A percentile compares a stretch with the other conserved stretches of the same genome.
These are phyloP conservation scores for Tricholoma matsutake DNA, from an alignment of 768 basidiomycete species.

Conservation along the genomic window DNA sequence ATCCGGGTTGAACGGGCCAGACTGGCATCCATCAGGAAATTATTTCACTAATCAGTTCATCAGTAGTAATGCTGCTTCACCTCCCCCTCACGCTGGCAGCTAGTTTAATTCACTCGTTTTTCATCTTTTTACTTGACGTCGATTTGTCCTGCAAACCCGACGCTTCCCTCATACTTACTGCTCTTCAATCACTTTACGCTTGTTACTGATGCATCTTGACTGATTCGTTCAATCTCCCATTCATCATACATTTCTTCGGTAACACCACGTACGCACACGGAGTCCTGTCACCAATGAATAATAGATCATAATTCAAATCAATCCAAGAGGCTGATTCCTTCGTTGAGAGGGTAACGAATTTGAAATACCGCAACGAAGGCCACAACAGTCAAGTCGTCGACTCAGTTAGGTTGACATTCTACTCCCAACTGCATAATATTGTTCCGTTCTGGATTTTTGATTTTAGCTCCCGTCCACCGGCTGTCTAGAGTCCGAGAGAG, in stretches of 20 bases:
- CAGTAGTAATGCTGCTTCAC: constrained; percentile 49
- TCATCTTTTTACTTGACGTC: neutral
- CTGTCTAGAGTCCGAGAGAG: no score
- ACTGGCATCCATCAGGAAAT: constrained; percentile 48
- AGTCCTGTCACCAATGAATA: neutral
- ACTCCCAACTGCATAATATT: no score
- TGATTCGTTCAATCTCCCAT: constrained; percentile 8
- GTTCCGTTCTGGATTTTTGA: no score
- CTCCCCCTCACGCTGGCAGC: constrained; percentile 37
- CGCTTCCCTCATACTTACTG: neutral
- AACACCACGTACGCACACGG: constrained; percentile 8
- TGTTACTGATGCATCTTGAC: constrained; percentile 20
- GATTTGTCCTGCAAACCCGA: neutral
- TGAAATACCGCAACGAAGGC: no score
- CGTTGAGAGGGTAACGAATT: no score
- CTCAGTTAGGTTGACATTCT: no score
- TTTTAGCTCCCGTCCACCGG: no score
- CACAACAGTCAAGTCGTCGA: no score
- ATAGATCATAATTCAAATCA: neutral
- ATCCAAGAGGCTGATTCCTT: no score
- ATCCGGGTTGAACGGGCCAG: constrained; percentile 23
- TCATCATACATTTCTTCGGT: constrained; percentile 2
- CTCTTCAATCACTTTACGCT: constrained; percentile 4
- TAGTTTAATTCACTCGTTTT: constrained; percentile 10
- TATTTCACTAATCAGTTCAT: constrained; percentile 48